phyloP scores from a whole-genome alignment of 768 basidiomycete genomes.

The Hysterangium stoloniferum region DNA sequence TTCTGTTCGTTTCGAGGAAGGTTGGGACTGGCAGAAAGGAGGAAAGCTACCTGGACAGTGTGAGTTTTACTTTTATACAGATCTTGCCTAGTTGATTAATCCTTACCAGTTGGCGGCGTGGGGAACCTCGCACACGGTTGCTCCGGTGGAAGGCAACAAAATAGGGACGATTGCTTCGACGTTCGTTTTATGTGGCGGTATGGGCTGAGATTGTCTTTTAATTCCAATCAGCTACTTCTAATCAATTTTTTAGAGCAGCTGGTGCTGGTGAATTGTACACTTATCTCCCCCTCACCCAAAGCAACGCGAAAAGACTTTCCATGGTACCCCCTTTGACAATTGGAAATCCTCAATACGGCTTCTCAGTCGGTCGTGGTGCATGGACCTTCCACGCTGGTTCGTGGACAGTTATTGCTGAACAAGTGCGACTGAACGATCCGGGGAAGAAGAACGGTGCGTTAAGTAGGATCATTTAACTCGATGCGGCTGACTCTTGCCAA shows the following conservation, averaged over 20 bases:
- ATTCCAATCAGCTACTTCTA: not conserved
- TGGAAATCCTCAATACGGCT: slow-evolving; percentile 51
- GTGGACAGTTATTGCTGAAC: slow-evolving; percentile 59
- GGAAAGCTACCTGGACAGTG: slow-evolving; percentile 72
- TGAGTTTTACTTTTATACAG: slow-evolving; percentile 27
- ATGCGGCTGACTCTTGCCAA: slow-evolving; percentile 16
- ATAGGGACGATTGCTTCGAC: slow-evolving; percentile 61
- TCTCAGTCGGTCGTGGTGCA: slow-evolving; percentile 59
- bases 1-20: slow-evolving; percentile 53
- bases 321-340: slow-evolving; percentile 41
- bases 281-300: slow-evolving; percentile 48
- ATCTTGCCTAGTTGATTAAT: not conserved
- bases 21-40: slow-evolving; percentile 64
- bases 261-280: slow-evolving; percentile 61
- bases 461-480: not conserved
- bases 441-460: slow-evolving; percentile 49
- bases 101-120: slow-evolving; percentile 41
- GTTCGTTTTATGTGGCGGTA: slow-evolving; percentile 72
- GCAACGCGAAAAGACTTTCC: slow-evolving; percentile 36
- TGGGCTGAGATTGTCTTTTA: slow-evolving; percentile 9
- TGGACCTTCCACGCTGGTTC: slow-evolving; percentile 50
- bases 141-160: slow-evolving; percentile 56
- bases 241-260: slow-evolving; percentile 30
- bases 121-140: slow-evolving; percentile 55
- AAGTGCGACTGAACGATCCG: slow-evolving; percentile 61